phyloP scores from a whole-genome alignment of 371 early-diverging fungal species.

The Actinomucor elegans region DNA sequence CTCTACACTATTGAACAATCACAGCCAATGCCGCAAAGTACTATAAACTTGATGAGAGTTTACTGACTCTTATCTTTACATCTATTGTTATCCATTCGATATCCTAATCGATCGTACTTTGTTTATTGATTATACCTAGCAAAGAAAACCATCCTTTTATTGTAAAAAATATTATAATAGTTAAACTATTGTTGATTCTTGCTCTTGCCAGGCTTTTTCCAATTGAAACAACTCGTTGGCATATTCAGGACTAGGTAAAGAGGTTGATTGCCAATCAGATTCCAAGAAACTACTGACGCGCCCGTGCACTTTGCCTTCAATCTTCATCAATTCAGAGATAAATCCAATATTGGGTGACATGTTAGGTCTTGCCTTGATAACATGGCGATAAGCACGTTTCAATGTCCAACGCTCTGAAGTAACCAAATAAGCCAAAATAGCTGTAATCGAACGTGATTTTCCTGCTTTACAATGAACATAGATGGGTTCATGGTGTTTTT shows the following conservation, averaged over 20 bases:
- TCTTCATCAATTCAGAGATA: slow-evolving; percentile 68
- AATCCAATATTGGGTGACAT: slow-evolving; percentile 90
- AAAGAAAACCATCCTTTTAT: no score
- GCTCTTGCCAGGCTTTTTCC: slow-evolving; percentile 34
- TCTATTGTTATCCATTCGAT: no score
- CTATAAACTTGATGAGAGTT: no score
- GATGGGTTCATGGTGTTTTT: slow-evolving; percentile 55
- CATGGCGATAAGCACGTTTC: slow-evolving; percentile 70
- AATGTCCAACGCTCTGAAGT: slow-evolving; percentile 66
- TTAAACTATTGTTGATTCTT: no score
- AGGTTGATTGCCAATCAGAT: slow-evolving; percentile 29
- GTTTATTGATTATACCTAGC: no score
- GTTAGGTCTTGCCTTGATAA: slow-evolving; percentile 64
- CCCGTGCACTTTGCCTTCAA: slow-evolving; percentile 69
- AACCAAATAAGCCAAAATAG: slow-evolving; percentile 77
- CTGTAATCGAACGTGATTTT: slow-evolving; percentile 78
- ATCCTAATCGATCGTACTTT: no score
- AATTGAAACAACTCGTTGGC: slow-evolving; percentile 31
- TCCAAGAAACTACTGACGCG: slow-evolving; percentile 43
- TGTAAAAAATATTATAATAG: no score
- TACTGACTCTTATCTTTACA: no score
- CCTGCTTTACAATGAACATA: slow-evolving; percentile 90
- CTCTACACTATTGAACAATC: no score
- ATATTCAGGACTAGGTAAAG: slow-evolving; percentile 41
- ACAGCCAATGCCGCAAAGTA: no score